Base-by-base conservation (phyloP, 75 land plant species). In the Sequoia sempervirens region DNA sequence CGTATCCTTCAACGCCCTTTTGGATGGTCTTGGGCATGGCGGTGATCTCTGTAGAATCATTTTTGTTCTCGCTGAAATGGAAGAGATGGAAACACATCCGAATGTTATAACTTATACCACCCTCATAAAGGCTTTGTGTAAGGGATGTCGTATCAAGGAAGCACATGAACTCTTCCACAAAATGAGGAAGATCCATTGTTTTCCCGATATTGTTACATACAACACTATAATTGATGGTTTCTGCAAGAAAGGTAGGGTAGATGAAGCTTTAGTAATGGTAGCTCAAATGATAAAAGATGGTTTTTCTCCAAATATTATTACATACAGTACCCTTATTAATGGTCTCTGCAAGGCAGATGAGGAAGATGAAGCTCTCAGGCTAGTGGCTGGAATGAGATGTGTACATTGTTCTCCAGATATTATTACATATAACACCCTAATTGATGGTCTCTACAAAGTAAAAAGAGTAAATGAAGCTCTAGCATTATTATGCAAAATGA, bases 241-340 rank as follows among this genome's bases (percentile, higher is more conserved):
- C 47, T 73, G 58, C 8, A 82, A 81, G 61, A 75, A n/a, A 36
- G 69, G 84, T 20, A 64, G 78, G 37, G 83, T 85, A 69, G 84
- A 82, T 37, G 75, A 34, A 13, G 92, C 94, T 17, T 78, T 84
- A 34, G 34, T 53, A 66, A 81, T 93, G 30, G 79, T 93, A 83
- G 85, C 88, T 75, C 86, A 88, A 36, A 93, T 93, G 92, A 83
- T 85, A 79, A 32, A 52, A 2, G 88, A 81, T 52, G 85, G 85
- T 12, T 88, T 91, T 9, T 81, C 56, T 81, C 92, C 90, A 12
- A 87, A 89, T 41, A 84, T 88, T 34, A 83, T 80, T 17, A 94
- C 96, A 0, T 93, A 86, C 81, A 92, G 91, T 88, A 87, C 94
- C 28, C 3, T 92, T 37, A 83, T 91, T 36, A 90, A 82, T 70